A percentile compares a stretch with the other conserved stretches of the same genome.
Conservation (phyloP, 768 basidiomycete genomes). For the Lactarius indigo region DNA sequence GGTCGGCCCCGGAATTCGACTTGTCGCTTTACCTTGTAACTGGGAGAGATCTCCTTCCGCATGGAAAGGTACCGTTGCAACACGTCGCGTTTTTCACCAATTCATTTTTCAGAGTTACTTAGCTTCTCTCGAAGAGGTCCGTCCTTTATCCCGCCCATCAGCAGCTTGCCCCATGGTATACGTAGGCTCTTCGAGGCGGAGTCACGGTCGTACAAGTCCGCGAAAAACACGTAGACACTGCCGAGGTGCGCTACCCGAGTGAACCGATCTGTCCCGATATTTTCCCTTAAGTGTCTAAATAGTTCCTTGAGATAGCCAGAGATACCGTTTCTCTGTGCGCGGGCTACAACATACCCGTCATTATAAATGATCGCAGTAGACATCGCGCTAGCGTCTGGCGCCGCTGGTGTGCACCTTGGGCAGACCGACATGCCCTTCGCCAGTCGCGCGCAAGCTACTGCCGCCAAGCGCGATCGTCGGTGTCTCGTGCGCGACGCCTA, state of each 20-base stretch:
- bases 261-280: not conserved
- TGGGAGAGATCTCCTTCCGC: slow-evolving; percentile 70
- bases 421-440: slow-evolving; percentile 80
- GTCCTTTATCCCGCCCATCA: not conserved
- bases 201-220: slow-evolving; percentile 88
- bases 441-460: slow-evolving; percentile 62
- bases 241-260: slow-evolving; percentile 51
- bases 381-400: slow-evolving; percentile 73
- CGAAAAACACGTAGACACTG: slow-evolving; percentile 80
- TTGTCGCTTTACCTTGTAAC: slow-evolving; percentile 87
- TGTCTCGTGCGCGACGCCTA: slow-evolving; percentile 66
- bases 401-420: slow-evolving; percentile 84
- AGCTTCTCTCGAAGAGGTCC: slow-evolving; percentile 20
- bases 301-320: slow-evolving; percentile 77
- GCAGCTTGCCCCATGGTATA: not conserved
- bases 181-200: slow-evolving; percentile 75
- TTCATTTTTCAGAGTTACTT: slow-evolving; percentile 10
- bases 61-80: slow-evolving; percentile 54
- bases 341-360: slow-evolving; percentile 71
- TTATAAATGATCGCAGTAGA: slow-evolving; percentile 91
- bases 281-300: not conserved
- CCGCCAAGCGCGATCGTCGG: slow-evolving; percentile 73
- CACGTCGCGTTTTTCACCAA: not conserved
- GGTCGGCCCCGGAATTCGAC: slow-evolving; percentile 38
- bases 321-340: slow-evolving; percentile 69